Base-by-base conservation (phyloP, 176 grass and related monocot genomes). In the Lolium multiflorum region DNA sequence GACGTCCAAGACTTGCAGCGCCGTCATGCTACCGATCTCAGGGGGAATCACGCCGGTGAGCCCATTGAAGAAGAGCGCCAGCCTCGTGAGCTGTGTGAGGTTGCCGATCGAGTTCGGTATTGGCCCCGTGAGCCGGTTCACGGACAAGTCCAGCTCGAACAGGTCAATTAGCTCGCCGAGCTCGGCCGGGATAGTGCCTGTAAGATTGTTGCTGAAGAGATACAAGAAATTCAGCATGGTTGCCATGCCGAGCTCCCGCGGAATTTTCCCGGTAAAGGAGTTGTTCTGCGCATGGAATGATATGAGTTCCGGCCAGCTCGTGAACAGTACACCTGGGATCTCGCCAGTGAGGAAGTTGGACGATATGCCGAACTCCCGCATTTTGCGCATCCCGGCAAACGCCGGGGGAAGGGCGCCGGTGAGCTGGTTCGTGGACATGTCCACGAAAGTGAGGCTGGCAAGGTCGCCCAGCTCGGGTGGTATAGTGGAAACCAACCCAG, bases 261-360 rank as follows among this genome's bases (percentile, higher is more conserved):
- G 82, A 20, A 93, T 93, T 22, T 18, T 18, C 2, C 92, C 86
- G 2, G 7, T 28, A 9, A 94, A 52, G 7, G 13, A 65, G 47
- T 91, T 94, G 11, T 0, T 65, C 80, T 86, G 76, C 28, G 76
- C 60, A 48, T 89, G 87, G 63, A 94, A 94, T 1, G 84, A 91
- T 68, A 9, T 39, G 31, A 68, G 31, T 3, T 68, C 65, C 0
- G 65, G 31, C 65, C 31, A 68, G 31, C 7, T 38, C 0, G 31
- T 68, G 15, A 38, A 68, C 7, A 68, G 2, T 35, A 0, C 2
- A 3, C 15, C 3, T 5, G 31, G 65, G 16, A 68, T 68, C 7
- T 38, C 31, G 3, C 65, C 31, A 0, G 65, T 68, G 31, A 68
- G 15, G 6, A 38, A 0, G 15, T 67, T 67, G 0, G 3, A 68